phyloP scores from a whole-genome alignment of 768 basidiomycete genomes.

The Trametes meyenii region DNA sequence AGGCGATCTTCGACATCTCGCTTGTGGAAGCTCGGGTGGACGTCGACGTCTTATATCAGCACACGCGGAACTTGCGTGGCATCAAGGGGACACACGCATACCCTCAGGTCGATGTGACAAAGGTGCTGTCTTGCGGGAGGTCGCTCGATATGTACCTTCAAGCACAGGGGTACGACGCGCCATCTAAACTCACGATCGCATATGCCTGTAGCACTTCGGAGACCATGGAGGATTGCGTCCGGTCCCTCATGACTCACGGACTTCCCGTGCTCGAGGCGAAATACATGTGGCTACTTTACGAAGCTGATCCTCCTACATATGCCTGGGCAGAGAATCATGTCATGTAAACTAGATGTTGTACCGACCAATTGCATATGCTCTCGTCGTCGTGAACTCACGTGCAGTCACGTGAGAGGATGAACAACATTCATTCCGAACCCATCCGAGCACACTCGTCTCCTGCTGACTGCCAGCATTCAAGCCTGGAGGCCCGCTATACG shows the following conservation, averaged over 20 bases:
- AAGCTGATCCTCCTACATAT: background rate
- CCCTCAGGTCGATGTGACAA: background rate
- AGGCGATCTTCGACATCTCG: background rate
- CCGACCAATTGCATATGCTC: no score
- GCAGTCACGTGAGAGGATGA: no score
- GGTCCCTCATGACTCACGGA: background rate
- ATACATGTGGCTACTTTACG: background rate
- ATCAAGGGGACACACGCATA: background rate
- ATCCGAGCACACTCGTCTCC: background rate
- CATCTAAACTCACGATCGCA: background rate
- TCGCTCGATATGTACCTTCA: background rate
- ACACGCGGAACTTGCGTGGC: background rate
- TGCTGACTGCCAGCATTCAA: background rate
- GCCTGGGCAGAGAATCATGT: background rate
- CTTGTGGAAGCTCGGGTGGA: background rate
- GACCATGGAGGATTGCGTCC: background rate
- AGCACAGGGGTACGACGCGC: background rate
- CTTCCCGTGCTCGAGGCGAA: constrained; percentile 1
- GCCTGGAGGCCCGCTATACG: background rate
- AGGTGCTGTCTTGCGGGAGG: background rate
- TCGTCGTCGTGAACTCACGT: no score
- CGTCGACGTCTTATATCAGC: background rate
- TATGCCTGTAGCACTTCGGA: background rate
- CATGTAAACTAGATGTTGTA: background rate
- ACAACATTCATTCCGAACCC: no score